These are phyloP conservation scores for Aspergillus viridinutans DNA, from an alignment of 2,329 filamentous ascomycete genomes.

Conservation along the genomic window DNA sequence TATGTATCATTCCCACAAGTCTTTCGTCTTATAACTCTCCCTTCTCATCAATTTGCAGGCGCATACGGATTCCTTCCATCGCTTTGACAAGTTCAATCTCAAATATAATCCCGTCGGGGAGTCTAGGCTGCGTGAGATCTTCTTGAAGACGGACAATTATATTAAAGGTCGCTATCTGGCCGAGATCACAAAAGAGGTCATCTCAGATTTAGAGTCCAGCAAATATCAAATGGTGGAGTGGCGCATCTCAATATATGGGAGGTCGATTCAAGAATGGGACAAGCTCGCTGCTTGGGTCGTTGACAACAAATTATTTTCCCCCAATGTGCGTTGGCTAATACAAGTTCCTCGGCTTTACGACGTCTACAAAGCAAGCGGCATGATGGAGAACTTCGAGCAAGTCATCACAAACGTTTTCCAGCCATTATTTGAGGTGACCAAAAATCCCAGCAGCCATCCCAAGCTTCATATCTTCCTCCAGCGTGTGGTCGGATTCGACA, in stretches of 20 bases:
- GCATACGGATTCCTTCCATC: constrained; percentile 95
- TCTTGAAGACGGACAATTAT: constrained; percentile 97
- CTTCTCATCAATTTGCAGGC: constrained; percentile 51
- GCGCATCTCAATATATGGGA: constrained; percentile 96
- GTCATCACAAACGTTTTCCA: constrained; percentile 88
- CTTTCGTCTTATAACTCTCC: constrained; percentile 1
- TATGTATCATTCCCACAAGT: constrained; percentile 43
- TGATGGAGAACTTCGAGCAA: constrained; percentile 87
- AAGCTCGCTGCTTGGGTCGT: constrained; percentile 96
- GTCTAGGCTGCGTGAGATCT: constrained; percentile 93
- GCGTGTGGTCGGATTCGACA: constrained; percentile 93
- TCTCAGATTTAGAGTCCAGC: constrained; percentile 92
- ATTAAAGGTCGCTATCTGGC: constrained; percentile 94
- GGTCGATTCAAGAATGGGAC: constrained; percentile 91
- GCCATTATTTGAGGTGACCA: constrained; percentile 90
- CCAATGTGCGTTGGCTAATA: constrained; percentile 95
- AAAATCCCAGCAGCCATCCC: constrained; percentile 77
- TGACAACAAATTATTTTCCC: constrained; percentile 96
- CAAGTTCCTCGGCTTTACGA: constrained; percentile 93
- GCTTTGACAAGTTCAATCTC: constrained; percentile 98
- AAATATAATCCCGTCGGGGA: constrained; percentile 98
- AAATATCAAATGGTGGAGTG: constrained; percentile 99
- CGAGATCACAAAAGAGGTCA: constrained; percentile 97
- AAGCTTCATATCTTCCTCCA: constrained; percentile 95
- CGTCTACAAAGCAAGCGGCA: constrained; percentile 83